Evolutionary conservation across 768 basidiomycete genomes (phyloP).

Genomic region (Termitomyces sp.): DNA sequence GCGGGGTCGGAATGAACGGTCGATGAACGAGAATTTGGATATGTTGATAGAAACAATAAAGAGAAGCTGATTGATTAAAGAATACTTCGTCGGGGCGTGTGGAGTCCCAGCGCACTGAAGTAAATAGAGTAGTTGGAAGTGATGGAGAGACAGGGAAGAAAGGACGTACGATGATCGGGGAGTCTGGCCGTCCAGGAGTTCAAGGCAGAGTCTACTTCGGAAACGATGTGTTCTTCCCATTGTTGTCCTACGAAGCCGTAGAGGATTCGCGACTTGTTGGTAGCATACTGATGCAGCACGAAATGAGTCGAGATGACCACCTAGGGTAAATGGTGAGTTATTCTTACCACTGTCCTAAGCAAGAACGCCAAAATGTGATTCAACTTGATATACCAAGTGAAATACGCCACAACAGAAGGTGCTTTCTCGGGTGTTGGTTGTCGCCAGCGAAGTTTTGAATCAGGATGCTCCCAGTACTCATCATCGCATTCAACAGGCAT

Average conservation of each 20-base stretch:
- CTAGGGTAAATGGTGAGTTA: not conserved
- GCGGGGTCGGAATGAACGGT: conserved; percentile 68
- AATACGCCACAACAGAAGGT: conserved; percentile 54
- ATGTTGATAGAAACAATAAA: conserved; percentile 52
- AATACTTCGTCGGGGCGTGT: conserved; percentile 38
- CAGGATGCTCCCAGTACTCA: conserved; percentile 70
- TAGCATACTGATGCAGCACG: conserved; percentile 62
- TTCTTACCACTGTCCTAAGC: conserved; percentile 60
- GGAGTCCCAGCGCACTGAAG: conserved; percentile 51
- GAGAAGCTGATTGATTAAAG: conserved; percentile 61
- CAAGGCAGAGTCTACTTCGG: conserved; percentile 67
- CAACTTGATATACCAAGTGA: conserved; percentile 56
- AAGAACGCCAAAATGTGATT: conserved; percentile 65
- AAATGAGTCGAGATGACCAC: not conserved
- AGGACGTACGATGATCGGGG: conserved; percentile 54
- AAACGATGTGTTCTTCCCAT: conserved; percentile 70
- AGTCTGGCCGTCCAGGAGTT: conserved; percentile 68
- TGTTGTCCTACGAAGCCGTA: conserved; percentile 58
- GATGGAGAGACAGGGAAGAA: not conserved
- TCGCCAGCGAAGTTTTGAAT: conserved; percentile 58
- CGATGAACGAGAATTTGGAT: conserved; percentile 75
- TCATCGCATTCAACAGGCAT: conserved; percentile 65
- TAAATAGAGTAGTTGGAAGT: no score
- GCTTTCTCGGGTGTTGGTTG: conserved; percentile 56
- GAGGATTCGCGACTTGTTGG: conserved; percentile 67